Conservation (phyloP, 1,284 basidiomycete species). For the Irpex sp. region DNA sequence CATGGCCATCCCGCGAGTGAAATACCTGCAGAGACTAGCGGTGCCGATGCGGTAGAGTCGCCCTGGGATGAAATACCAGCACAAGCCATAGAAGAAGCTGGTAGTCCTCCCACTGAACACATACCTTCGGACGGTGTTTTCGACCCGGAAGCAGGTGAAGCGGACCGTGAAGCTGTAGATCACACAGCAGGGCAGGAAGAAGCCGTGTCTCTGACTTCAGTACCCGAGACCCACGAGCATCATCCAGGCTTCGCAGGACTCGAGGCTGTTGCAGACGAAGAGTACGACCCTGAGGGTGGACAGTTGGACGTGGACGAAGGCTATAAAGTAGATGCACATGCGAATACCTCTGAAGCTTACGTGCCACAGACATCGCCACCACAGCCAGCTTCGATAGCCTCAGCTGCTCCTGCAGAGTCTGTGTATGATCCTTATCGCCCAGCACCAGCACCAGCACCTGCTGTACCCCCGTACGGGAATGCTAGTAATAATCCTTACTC, state of each 20-base stretch:
- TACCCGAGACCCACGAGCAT: neutral
- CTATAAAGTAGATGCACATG: neutral
- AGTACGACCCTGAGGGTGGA: slow-evolving; percentile 2
- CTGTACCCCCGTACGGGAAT: slow-evolving; percentile 14
- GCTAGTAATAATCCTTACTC: slow-evolving; percentile 22
- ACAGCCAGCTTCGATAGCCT: neutral
- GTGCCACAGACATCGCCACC: neutral
- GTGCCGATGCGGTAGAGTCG: too few relatives aligned
- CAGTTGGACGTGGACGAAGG: neutral
- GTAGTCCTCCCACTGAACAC: neutral
- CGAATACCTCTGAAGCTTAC: neutral
- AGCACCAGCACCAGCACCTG: neutral
- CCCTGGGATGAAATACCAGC: too few relatives aligned
- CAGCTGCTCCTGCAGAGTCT: neutral
- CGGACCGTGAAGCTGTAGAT: neutral
- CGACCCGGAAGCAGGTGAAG: neutral
- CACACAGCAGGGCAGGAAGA: neutral
- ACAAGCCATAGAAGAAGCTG: neutral
- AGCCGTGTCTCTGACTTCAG: neutral
- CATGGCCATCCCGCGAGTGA: too few relatives aligned
- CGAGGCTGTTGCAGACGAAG: neutral
- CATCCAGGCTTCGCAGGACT: neutral
- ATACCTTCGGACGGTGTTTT: neutral
- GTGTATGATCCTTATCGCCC: slow-evolving; percentile 9
- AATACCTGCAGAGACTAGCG: too few relatives aligned